phyloP scores from a whole-genome alignment of 805 yeast species.

The Candida sanyiensis region DNA sequence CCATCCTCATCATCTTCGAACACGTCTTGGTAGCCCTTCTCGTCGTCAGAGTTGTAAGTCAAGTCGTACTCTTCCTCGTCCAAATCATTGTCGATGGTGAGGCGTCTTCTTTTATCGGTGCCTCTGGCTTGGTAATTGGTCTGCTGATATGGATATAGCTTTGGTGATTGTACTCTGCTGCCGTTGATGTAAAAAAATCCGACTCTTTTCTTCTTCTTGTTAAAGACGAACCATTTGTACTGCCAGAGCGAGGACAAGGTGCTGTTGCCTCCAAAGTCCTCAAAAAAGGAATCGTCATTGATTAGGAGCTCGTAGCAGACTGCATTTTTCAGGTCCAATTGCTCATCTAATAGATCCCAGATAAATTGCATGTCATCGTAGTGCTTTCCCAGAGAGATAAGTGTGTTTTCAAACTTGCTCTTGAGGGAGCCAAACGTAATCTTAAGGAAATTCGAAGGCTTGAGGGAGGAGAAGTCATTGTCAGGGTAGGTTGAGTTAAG shows the following conservation, averaged over 20 bases:
- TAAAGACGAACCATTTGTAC: constrained; percentile 84
- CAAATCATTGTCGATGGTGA: constrained; percentile 33
- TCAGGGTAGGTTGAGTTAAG: constrained; percentile 92
- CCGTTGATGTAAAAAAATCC: constrained; percentile 75
- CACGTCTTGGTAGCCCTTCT: constrained; percentile 22
- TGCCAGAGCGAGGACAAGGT: constrained; percentile 32
- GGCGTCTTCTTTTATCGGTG: constrained; percentile 22
- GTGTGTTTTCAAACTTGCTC: constrained; percentile 68
- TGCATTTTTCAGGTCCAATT: constrained; percentile 60
- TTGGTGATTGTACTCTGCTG: constrained; percentile 33
- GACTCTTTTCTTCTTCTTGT: constrained; percentile 86
- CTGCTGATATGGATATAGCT: constrained; percentile 28
- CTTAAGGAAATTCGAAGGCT: constrained; percentile 71
- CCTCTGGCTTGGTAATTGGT: constrained; percentile 6
- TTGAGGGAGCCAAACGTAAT: constrained; percentile 43
- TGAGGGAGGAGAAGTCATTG: constrained; percentile 84
- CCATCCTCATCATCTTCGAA: constrained; percentile 22
- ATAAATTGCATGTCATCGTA: constrained; percentile 51
- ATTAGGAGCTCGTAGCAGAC: constrained; percentile 59
- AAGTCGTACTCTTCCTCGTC: constrained; percentile 42
- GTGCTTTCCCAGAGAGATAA: constrained; percentile 58
- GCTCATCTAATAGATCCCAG: constrained; percentile 83
- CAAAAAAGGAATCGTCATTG: constrained; percentile 31
- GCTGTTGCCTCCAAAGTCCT: constrained; percentile 32
- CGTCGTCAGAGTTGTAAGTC: constrained; percentile 34